Conservation (phyloP, 192 early-diverging fungal species). For the Nowakowskiella sp. region DNA sequence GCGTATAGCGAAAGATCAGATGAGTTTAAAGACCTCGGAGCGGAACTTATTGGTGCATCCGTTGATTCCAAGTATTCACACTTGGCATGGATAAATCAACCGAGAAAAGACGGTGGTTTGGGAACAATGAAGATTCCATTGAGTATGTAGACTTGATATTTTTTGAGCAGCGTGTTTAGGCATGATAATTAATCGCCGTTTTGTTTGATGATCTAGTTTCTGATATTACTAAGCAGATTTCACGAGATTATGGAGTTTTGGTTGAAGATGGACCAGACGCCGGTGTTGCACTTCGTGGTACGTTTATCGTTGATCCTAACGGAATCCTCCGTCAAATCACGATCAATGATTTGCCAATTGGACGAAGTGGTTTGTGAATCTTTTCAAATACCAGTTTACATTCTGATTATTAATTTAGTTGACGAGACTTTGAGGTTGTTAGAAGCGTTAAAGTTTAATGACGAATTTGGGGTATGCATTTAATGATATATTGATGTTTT, state of each 20-base stretch:
- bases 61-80: slow-evolving; percentile 67
- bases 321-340: slow-evolving; percentile 78
- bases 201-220: slow-evolving; percentile 31
- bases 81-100: slow-evolving; percentile 81
- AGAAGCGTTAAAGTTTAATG: slow-evolving; percentile 88
- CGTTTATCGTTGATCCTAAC: slow-evolving; percentile 89
- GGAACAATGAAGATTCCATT: slow-evolving; percentile 88
- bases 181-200: neutral
- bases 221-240: slow-evolving; percentile 83
- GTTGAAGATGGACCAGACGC: slow-evolving; percentile 50
- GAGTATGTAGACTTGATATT: slow-evolving; percentile 12
- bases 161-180: neutral
- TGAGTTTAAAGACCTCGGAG: slow-evolving; percentile 72
- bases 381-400: slow-evolving; percentile 7
- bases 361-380: slow-evolving; percentile 59
- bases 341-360: slow-evolving; percentile 85
- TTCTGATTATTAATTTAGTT: slow-evolving; percentile 33
- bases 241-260: slow-evolving; percentile 74
- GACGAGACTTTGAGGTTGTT: slow-evolving; percentile 84
- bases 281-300: slow-evolving; percentile 70
- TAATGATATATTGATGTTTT: slow-evolving; percentile 1
- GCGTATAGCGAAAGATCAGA: slow-evolving; percentile 78
- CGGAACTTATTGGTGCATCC: slow-evolving; percentile 37
- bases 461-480: slow-evolving; percentile 47
- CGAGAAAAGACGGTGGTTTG: slow-evolving; percentile 80